Conservation (phyloP, 306 rosid genomes). For the Crotalaria pallida region DNA sequence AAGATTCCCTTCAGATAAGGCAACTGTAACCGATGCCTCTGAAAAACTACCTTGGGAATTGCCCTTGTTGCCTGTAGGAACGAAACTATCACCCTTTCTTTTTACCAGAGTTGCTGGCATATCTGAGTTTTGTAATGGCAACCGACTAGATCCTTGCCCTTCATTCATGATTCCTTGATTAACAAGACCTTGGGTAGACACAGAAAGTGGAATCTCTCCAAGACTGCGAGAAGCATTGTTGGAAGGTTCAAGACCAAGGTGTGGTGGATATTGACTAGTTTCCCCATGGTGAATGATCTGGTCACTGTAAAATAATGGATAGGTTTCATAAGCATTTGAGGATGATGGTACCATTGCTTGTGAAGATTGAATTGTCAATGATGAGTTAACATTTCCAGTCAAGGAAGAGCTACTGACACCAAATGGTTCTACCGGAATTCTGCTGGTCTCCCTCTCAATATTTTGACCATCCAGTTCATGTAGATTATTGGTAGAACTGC, state of each 20-base stretch:
- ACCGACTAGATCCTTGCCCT: constrained; percentile 29
- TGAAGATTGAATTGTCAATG: constrained; percentile 37
- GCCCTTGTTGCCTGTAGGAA: constrained; percentile 37
- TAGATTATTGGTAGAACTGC: constrained; percentile 49
- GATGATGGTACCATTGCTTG: constrained; percentile 40
- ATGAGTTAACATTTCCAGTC: constrained; percentile 36
- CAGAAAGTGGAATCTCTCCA: constrained; percentile 35
- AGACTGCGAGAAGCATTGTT: constrained; percentile 24
- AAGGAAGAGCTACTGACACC: constrained; percentile 34
- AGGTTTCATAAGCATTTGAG: constrained; percentile 46
- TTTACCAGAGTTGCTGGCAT: constrained; percentile 32
- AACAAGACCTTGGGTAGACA: constrained; percentile 35
- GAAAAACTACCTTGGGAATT: constrained; percentile 30
- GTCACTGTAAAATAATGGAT: constrained; percentile 37
- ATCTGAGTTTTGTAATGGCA: constrained; percentile 39
- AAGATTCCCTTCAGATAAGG: constrained; percentile 32
- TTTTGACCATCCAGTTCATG: constrained; percentile 54
- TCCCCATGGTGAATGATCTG: constrained; percentile 39
- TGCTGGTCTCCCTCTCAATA: constrained; percentile 44
- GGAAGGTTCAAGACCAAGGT: constrained; percentile 38
- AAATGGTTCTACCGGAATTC: constrained; percentile 34
- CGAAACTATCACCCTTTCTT: constrained; percentile 42
- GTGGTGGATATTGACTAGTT: constrained; percentile 44
- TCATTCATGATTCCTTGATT: constrained; percentile 38
- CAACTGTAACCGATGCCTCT: constrained; percentile 35